Conservation (phyloP, 371 early-diverging fungal genomes). For the Mortierella sp. region DNA sequence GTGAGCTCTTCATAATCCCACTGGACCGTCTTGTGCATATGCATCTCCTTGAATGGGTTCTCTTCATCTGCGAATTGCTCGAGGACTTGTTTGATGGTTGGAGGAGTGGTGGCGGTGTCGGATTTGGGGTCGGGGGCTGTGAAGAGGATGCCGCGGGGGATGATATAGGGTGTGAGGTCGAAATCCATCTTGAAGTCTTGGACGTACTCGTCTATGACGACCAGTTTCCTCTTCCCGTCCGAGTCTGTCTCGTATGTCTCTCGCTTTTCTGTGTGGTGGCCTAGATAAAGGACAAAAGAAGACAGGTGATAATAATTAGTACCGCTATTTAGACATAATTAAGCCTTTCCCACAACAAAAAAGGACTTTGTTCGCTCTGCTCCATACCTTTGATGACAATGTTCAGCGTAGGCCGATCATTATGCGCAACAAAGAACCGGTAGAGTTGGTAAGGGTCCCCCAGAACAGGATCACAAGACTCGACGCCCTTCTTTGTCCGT, state of each 20-base stretch:
- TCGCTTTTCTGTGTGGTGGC: slow-evolving; percentile 30
- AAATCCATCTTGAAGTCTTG: slow-evolving; percentile 42
- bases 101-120: neutral
- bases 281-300: neutral
- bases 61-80: slow-evolving; percentile 48
- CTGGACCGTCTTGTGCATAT: slow-evolving; percentile 34
- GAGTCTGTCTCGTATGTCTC: slow-evolving; percentile 22
- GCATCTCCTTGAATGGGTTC: slow-evolving; percentile 47
- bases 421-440: slow-evolving; percentile 48
- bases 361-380: too few relatives aligned
- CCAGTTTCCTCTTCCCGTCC: slow-evolving; percentile 21
- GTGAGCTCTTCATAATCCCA: slow-evolving; percentile 50
- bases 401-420: slow-evolving; percentile 39
- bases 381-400: slow-evolving; percentile 29
- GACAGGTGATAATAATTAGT: neutral
- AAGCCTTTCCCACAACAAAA: neutral
- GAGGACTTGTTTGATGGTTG: slow-evolving; percentile 24
- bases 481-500: slow-evolving; percentile 26
- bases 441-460: slow-evolving; percentile 49
- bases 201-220: neutral
- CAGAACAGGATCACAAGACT: slow-evolving; percentile 31
- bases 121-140: slow-evolving; percentile 35
- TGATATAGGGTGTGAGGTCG: slow-evolving; percentile 34
- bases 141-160: slow-evolving; percentile 26
- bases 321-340: neutral